Conservation (phyloP, 768 basidiomycete species). For the Suillus occidentalis region DNA sequence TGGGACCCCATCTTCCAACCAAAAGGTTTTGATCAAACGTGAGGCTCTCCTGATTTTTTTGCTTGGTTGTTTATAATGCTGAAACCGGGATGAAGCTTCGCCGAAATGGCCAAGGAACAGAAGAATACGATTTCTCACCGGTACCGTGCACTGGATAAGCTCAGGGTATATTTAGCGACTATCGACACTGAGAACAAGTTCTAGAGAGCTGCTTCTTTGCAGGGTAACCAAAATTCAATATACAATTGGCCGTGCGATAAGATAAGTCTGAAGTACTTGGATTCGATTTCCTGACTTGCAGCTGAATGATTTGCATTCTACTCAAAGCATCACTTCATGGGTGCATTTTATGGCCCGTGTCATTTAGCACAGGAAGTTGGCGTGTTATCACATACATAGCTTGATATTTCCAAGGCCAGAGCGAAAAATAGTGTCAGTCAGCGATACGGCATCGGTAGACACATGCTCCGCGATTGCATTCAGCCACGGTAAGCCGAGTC, state of each 20-base stretch:
- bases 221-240: background rate
- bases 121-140: slow-evolving; percentile 71
- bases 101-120: slow-evolving; percentile 62
- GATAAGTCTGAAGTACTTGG: background rate
- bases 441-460: background rate
- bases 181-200: slow-evolving; percentile 8
- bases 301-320: background rate
- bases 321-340: background rate
- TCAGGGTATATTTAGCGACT: slow-evolving; percentile 42
- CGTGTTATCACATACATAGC: background rate
- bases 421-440: background rate
- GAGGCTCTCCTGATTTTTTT: slow-evolving; percentile 21
- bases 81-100: slow-evolving; percentile 42
- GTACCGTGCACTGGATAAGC: slow-evolving; percentile 60
- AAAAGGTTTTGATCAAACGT: slow-evolving; percentile 77
- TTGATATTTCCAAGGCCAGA: background rate
- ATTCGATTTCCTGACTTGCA: background rate
- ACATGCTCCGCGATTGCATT: background rate
- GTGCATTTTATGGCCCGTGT: background rate
- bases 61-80: background rate
- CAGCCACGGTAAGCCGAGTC: background rate
- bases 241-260: background rate
- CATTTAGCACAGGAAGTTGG: background rate
- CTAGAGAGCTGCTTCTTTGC: background rate
- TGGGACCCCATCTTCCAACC: slow-evolving; percentile 92